These are phyloP conservation scores for Chrysosporium keratinophilum DNA, from an alignment of 2,329 filamentous ascomycete species.

Conservation along the genomic window DNA sequence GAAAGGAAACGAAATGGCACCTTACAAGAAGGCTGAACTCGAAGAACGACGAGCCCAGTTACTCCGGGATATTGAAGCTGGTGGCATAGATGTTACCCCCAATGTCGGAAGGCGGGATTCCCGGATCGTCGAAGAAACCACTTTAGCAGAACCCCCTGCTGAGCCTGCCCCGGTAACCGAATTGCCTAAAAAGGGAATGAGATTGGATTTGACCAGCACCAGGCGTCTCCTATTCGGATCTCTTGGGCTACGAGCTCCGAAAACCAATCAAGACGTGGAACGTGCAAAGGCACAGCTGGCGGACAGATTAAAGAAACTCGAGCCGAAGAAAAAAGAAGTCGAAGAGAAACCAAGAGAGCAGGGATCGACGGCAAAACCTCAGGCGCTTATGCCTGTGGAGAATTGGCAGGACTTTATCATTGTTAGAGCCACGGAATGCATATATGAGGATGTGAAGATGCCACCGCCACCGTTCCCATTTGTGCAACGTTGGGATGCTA, in stretches of 20 bases:
- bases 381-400: constrained; percentile 43
- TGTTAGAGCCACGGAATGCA: constrained; percentile 74
- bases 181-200: constrained; percentile 30
- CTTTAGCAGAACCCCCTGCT: background rate
- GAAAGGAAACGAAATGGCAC: constrained; percentile 19
- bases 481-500: constrained; percentile 74
- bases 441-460: constrained; percentile 56
- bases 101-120: background rate
- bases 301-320: constrained; percentile 36
- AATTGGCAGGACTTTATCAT: constrained; percentile 65
- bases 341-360: constrained; percentile 10
- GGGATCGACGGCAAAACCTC: constrained; percentile 18
- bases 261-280: constrained; percentile 57
- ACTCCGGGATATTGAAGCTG: constrained; percentile 42
- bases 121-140: background rate
- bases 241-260: constrained; percentile 58
- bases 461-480: constrained; percentile 82
- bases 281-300: constrained; percentile 51
- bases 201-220: constrained; percentile 51
- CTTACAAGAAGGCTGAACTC: constrained; percentile 33
- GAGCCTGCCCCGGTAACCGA: background rate
- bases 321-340: constrained; percentile 20
- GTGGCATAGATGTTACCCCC: constrained; percentile 42
- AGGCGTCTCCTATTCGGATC: constrained; percentile 62
- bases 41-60: constrained; percentile 43